phyloP scores from a whole-genome alignment of 495 filamentous ascomycete species.

The Extremus antarcticus region DNA sequence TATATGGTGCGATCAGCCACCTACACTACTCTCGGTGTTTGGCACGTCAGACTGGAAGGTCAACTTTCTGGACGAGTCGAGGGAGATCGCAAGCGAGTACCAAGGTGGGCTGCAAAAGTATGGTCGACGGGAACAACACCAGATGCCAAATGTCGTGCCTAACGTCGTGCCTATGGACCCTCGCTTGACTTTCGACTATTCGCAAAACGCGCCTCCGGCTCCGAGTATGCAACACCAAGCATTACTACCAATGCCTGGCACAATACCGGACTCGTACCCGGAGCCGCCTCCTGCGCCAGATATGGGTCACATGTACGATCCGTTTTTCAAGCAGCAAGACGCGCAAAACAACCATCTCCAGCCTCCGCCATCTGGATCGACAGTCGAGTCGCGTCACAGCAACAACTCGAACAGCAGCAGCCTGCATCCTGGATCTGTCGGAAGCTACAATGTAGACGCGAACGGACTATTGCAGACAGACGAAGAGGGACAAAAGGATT shows the following conservation, averaged over 20 bases:
- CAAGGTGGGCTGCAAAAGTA: conserved; percentile 71
- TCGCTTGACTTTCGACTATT: conserved; percentile 33
- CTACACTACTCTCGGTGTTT: conserved; percentile 37
- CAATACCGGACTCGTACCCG: conserved; percentile 29
- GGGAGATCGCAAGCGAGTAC: conserved; percentile 87
- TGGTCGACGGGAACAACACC: conserved; percentile 26
- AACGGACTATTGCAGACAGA: conserved; percentile 11
- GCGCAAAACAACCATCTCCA: conserved; percentile 23
- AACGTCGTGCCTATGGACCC: conserved; percentile 19
- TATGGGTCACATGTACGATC: conserved; percentile 13
- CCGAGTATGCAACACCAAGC: conserved; percentile 31
- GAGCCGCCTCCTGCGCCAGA: conserved; percentile 17
- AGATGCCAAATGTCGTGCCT: conserved; percentile 29
- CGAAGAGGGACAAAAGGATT: conserved; percentile 29
- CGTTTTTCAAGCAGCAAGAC: conserved; percentile 19
- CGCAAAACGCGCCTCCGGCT: conserved; percentile 28
- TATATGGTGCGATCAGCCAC: conserved; percentile 60
- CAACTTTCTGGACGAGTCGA: conserved; percentile 79
- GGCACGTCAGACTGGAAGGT: conserved; percentile 58
- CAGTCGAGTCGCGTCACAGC: conserved; percentile 26
- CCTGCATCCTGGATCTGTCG: conserved; percentile 4
- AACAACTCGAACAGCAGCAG: conserved; percentile 30
- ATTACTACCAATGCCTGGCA: conserved; percentile 35
- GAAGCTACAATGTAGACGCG: conserved; percentile 3
- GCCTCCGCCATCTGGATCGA: conserved; percentile 22